A percentile compares a stretch with the other conserved stretches of the same genome.
Evolutionary conservation across 305 asterid genomes (phyloP).

Genomic region (Andrographis paniculata): DNA sequence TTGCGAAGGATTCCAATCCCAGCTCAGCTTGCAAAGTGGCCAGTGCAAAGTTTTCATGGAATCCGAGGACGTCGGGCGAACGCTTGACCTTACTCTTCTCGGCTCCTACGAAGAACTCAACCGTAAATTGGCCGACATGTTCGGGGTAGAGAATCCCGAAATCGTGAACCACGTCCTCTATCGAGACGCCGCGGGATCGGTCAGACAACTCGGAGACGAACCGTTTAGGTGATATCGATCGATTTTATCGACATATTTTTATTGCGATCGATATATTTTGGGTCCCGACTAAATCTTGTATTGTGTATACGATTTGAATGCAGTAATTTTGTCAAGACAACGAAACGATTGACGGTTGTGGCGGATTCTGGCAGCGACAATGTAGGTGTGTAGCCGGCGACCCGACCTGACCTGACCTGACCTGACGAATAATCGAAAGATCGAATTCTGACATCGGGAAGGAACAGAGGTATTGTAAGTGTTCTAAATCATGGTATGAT

Average conservation of each 20-base stretch:
- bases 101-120: conserved; percentile 56
- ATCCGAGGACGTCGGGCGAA: conserved; percentile 77
- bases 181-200: conserved; percentile 43
- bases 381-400: conserved; percentile 23
- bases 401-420: no score
- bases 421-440: no score
- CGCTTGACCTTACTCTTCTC: conserved; percentile 54
- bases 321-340: conserved; percentile 52
- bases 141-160: conserved; percentile 42
- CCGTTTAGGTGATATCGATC: conserved; percentile 45
- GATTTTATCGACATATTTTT: background rate
- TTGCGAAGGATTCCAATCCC: conserved; percentile 26
- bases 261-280: background rate
- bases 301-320: no score
- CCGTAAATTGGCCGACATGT: conserved; percentile 48
- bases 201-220: conserved; percentile 53
- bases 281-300: background rate
- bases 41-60: conserved; percentile 83
- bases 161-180: conserved; percentile 38
- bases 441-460: no score
- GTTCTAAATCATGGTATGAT: no score
- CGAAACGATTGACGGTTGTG: conserved; percentile 56
- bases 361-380: conserved; percentile 51
- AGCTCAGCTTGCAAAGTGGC: conserved; percentile 29
- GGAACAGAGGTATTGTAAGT: no score